Percentiles rank a stretch among this genome's conserved stretches.
These are phyloP conservation scores for Discostella stelligera DNA, from an alignment of 352 stramenopile genomes.

Conservation along the genomic window DNA sequence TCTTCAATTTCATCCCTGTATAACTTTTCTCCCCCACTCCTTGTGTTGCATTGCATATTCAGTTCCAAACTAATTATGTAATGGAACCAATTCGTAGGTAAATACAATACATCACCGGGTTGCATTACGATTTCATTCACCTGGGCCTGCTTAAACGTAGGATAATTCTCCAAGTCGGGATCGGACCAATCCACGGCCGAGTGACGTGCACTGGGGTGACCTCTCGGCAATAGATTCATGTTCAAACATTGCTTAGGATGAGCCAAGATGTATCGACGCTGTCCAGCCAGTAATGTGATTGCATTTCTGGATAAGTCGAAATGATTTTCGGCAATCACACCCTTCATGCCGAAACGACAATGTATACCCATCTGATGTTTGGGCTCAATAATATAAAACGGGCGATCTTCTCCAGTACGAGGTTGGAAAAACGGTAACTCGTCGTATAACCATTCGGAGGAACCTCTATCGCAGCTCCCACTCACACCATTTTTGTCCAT, in stretches of 20 bases:
- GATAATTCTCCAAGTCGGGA: conserved; percentile 70
- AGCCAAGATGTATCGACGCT: conserved; percentile 91
- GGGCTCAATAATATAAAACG: conserved; percentile 83
- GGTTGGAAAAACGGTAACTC: conserved; percentile 91
- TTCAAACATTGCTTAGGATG: conserved; percentile 89
- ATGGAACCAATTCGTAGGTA: conserved; percentile 95
- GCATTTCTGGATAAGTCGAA: conserved; percentile 88
- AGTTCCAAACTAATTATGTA: conserved; percentile 88
- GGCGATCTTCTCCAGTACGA: conserved; percentile 42
- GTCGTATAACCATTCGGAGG: conserved; percentile 84
- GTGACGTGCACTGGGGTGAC: conserved; percentile 88
- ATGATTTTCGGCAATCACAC: conserved; percentile 90
- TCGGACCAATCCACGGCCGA: conserved; percentile 91
- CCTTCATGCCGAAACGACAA: conserved; percentile 88
- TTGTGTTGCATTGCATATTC: conserved; percentile 84
- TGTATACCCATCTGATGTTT: conserved; percentile 85
- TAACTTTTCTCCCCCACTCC: conserved; percentile 63
- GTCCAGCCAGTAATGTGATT: conserved; percentile 87
- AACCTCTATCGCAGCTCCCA: conserved; percentile 73
- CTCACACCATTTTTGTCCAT: conserved; percentile 52
- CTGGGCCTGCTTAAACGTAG: conserved; percentile 67
- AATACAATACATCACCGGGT: conserved; percentile 91
- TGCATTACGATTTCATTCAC: conserved; percentile 88
- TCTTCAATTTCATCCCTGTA: conserved; percentile 58
- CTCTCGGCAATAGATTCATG: conserved; percentile 82